Percentiles rank a stretch among this genome's conserved stretches.
Evolutionary conservation across 441 rosid species (phyloP).

Genomic region (Biscutella laevigata): DNA sequence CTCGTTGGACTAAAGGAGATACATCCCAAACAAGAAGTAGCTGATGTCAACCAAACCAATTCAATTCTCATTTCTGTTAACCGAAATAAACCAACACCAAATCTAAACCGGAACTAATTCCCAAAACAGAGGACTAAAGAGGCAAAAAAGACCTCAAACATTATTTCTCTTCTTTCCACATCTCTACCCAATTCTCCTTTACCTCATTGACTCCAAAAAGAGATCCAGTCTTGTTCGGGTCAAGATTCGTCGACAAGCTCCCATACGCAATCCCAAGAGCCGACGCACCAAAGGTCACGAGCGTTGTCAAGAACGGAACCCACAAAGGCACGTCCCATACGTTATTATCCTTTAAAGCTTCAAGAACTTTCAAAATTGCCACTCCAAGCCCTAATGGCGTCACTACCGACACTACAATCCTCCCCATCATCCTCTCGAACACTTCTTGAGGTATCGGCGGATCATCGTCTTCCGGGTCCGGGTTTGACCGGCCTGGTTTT

Average conservation of each 20-base stretch:
- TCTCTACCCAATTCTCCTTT: constrained; percentile 60
- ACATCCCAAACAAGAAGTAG: no score
- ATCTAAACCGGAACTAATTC: no score
- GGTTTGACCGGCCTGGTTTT: constrained; percentile 6
- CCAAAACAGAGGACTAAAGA: no score
- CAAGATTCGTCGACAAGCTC: constrained; percentile 59
- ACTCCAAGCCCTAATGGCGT: constrained; percentile 49
- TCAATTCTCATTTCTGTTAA: no score
- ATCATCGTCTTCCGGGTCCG: constrained; percentile 34
- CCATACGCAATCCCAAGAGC: constrained; percentile 70
- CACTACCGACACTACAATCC: constrained; percentile 42
- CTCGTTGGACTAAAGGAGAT: no score
- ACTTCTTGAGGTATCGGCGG: constrained; percentile 54
- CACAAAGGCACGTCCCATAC: constrained; percentile 56
- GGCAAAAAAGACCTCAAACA: background rate
- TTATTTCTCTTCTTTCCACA: constrained; percentile 57
- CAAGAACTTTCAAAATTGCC: constrained; percentile 37
- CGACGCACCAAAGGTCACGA: constrained; percentile 54
- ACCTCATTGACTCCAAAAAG: constrained; percentile 58
- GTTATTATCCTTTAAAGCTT: constrained; percentile 38
- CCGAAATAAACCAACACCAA: no score
- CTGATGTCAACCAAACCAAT: no score
- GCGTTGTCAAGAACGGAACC: constrained; percentile 42
- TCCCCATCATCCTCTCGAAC: constrained; percentile 37
- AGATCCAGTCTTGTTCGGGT: constrained; percentile 45